Evolutionary conservation across 805 yeast species (phyloP).

Genomic region (Suhomyces pyralidae): DNA sequence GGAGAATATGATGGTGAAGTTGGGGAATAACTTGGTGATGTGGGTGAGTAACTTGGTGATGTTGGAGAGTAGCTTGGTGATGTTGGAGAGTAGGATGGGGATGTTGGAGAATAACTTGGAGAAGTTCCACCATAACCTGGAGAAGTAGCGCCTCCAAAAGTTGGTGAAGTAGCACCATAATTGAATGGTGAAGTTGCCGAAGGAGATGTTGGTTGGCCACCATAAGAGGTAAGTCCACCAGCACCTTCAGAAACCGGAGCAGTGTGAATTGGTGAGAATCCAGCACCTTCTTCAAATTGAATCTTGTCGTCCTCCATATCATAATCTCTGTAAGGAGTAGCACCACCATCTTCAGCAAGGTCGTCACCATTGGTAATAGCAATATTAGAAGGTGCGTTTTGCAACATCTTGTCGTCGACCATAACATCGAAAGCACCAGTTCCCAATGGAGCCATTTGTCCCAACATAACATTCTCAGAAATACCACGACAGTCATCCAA

Average conservation of each 20-base stretch:
- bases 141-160: constrained; percentile 59
- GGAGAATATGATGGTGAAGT: constrained; percentile 64
- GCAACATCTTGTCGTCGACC: constrained; percentile 86
- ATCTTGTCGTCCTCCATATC: constrained; percentile 60
- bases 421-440: constrained; percentile 96
- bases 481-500: constrained; percentile 98
- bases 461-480: constrained; percentile 94
- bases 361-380: constrained; percentile 39
- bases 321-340: constrained; percentile 83
- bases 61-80: constrained; percentile 53
- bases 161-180: constrained; percentile 45
- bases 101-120: constrained; percentile 57
- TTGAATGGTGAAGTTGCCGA: constrained; percentile 60
- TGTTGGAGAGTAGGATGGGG: constrained; percentile 53
- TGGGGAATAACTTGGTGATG: constrained; percentile 74
- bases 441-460: constrained; percentile 98
- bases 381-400: constrained; percentile 54
- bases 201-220: constrained; percentile 57
- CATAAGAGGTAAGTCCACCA: constrained; percentile 87
- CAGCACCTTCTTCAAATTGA: constrained; percentile 66
- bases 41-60: constrained; percentile 45
- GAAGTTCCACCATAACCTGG: constrained; percentile 74
- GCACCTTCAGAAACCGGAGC: constrained; percentile 72
- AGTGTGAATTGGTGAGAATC: constrained; percentile 92
- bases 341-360: constrained; percentile 59